Conservation (phyloP, 257 asterid genomes). For the Dorcoceras hygrometricum region DNA sequence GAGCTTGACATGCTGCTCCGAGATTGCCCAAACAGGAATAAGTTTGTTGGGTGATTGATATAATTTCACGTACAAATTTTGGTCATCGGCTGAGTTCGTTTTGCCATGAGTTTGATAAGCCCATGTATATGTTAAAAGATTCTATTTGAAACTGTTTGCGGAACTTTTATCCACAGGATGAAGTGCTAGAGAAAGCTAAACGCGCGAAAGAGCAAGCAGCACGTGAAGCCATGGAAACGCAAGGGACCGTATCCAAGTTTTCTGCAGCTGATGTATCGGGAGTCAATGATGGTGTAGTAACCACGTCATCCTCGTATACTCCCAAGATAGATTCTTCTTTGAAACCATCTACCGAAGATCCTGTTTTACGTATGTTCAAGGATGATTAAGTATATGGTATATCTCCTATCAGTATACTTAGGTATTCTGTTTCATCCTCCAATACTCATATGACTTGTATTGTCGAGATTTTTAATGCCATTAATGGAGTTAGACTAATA, state of each 20-base stretch:
- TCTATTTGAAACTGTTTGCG: not conserved
- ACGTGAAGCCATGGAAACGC: constrained; percentile 52
- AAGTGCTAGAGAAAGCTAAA: constrained; percentile 78
- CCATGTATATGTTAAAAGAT: not conserved
- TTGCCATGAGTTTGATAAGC: not conserved
- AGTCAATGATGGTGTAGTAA: constrained; percentile 25
- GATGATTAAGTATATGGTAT: constrained; percentile 36
- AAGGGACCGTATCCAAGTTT: constrained; percentile 37
- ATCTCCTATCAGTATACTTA: not conserved
- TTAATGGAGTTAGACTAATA: too few relatives aligned
- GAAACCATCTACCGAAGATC: constrained; percentile 29
- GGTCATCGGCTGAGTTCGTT: not conserved
- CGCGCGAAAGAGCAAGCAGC: constrained; percentile 75
- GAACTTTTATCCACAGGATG: constrained; percentile 49
- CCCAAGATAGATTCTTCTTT: constrained; percentile 22
- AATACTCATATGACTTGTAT: too few relatives aligned
- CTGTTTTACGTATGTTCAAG: constrained; percentile 27
- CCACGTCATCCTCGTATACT: constrained; percentile 18
- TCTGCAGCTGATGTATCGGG: constrained; percentile 24
- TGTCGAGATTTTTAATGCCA: too few relatives aligned
- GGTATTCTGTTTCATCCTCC: not conserved
- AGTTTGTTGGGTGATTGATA: not conserved
- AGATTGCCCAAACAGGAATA: too few relatives aligned
- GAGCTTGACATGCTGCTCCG: not conserved
- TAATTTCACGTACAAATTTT: too few relatives aligned